phyloP scores from a whole-genome alignment of 2,329 filamentous ascomycete genomes.

The Metarhizium anisopliae region DNA sequence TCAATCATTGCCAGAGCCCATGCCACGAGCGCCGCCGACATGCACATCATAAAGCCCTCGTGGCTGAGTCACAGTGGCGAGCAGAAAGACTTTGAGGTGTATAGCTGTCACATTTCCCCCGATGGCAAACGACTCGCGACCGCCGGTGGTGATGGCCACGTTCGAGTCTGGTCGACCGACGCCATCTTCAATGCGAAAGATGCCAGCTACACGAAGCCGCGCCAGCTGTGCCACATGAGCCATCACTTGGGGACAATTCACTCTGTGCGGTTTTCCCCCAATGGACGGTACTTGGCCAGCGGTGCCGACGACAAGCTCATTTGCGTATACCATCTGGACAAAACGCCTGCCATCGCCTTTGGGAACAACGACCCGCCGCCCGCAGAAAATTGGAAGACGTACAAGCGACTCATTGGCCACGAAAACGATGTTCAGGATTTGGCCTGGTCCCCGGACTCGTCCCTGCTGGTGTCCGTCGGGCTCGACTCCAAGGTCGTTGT shows the following conservation, averaged over 20 bases:
- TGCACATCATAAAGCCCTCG: constrained; percentile 88
- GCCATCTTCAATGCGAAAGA: constrained; percentile 77
- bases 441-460: constrained; percentile 94
- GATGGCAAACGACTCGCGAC: constrained; percentile 89
- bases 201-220: constrained; percentile 63
- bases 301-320: constrained; percentile 99
- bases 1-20: constrained; percentile 2
- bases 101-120: constrained; percentile 94
- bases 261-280: constrained; percentile 91
- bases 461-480: constrained; percentile 89
- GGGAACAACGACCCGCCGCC: constrained; percentile 86
- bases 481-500: constrained; percentile 97
- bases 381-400: constrained; percentile 96
- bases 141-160: constrained; percentile 93
- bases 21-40: constrained; percentile 25
- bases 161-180: constrained; percentile 95
- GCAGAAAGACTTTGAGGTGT: constrained; percentile 97
- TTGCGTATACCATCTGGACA: constrained; percentile 88
- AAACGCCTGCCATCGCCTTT: constrained; percentile 71
- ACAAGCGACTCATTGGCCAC: constrained; percentile 86
- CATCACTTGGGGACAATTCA: constrained; percentile 97
- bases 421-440: constrained; percentile 98
- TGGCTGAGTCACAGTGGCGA: constrained; percentile 97
- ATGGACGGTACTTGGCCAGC: constrained; percentile 89
- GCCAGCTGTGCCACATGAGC: constrained; percentile 95